Conservation (phyloP, 1,284 basidiomycete genomes). For the Psilocybe mexicana region DNA sequence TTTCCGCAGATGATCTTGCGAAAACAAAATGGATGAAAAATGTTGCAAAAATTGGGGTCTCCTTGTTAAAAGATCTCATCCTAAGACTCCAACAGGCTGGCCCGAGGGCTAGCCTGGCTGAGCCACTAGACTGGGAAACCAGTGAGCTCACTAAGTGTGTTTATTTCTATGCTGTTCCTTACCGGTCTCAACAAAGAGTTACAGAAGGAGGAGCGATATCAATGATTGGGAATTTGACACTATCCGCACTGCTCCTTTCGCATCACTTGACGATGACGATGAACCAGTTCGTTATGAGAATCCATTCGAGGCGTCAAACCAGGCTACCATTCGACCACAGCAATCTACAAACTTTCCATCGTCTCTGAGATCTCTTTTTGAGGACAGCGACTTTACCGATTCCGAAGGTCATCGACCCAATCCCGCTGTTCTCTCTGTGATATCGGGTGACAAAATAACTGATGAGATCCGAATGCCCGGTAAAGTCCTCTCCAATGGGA, state of each 20-base stretch:
- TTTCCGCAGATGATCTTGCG: conserved; percentile 86
- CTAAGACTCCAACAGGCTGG: conserved; percentile 78
- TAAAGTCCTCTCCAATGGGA: not conserved
- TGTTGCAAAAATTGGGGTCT: conserved; percentile 66
- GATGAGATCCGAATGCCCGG: not conserved
- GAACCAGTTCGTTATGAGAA: conserved; percentile 22
- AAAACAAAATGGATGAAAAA: conserved; percentile 95
- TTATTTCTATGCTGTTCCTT: conserved; percentile 2
- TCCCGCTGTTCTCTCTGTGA: conserved; percentile 1
- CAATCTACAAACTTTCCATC: conserved; percentile 54
- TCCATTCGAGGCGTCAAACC: conserved; percentile 24
- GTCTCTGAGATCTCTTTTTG: conserved; percentile 70
- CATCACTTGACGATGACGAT: conserved; percentile 26
- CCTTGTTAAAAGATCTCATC: conserved; percentile 84
- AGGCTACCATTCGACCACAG: conserved; percentile 51
- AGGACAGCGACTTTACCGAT: conserved; percentile 44
- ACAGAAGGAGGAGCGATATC: conserved; percentile 38
- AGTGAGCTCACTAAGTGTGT: conserved; percentile 58
- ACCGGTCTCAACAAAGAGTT: conserved; percentile 2
- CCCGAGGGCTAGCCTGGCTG: conserved; percentile 78
- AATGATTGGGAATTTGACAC: conserved; percentile 80
- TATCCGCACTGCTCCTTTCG: conserved; percentile 46
- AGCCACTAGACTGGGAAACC: conserved; percentile 70
- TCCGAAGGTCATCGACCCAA: conserved; percentile 31
- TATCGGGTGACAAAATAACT: not conserved